These are phyloP conservation scores for Phytophthora tubulina DNA, from an alignment of 352 stramenopile genomes.

Conservation along the genomic window DNA sequence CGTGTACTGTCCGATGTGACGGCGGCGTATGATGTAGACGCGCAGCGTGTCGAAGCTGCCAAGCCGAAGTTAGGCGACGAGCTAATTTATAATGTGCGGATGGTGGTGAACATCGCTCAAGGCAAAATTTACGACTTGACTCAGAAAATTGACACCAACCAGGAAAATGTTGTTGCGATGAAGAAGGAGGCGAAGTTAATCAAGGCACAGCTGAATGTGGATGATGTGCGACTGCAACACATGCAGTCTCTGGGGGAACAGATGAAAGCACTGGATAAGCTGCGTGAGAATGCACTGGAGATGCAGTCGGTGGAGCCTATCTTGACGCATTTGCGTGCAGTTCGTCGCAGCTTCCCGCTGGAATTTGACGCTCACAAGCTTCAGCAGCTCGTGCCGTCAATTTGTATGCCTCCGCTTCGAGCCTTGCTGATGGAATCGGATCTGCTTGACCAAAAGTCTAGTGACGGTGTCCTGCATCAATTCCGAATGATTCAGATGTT, in stretches of 20 bases:
- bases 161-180: conserved; percentile 58
- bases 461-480: conserved; percentile 49
- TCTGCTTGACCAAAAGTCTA: conserved; percentile 48
- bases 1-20: conserved; percentile 76
- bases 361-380: conserved; percentile 86
- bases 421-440: conserved; percentile 49
- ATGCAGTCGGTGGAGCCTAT: conserved; percentile 52
- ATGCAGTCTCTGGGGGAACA: conserved; percentile 61
- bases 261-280: conserved; percentile 52
- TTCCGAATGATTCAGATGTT: conserved; percentile 69
- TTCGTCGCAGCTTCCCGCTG: conserved; percentile 59
- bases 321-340: conserved; percentile 46
- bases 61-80: conserved; percentile 90
- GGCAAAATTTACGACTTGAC: conserved; percentile 80
- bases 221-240: conserved; percentile 59
- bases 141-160: conserved; percentile 71
- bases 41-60: conserved; percentile 49
- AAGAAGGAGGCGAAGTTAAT: conserved; percentile 78
- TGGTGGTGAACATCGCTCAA: conserved; percentile 89
- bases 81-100: conserved; percentile 92
- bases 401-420: conserved; percentile 73
- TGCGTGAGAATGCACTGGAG: conserved; percentile 47
- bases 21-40: conserved; percentile 68
- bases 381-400: conserved; percentile 71
- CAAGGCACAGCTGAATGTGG: conserved; percentile 61